Conservation (phyloP, 2,329 filamentous ascomycete species). For the Aureobasidium namibiae region DNA sequence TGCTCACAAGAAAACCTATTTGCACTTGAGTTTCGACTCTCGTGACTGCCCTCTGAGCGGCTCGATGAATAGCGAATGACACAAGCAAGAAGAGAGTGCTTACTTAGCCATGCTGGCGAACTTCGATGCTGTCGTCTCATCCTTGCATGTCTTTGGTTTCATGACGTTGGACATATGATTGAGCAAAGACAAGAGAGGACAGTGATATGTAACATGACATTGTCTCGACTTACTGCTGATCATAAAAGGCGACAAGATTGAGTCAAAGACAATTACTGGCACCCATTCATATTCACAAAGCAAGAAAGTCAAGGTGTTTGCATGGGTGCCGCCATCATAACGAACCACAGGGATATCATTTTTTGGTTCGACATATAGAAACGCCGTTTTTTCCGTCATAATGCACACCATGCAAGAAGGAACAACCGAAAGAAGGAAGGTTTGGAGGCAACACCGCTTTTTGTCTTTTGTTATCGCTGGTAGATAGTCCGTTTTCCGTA, state of each 20-base stretch:
- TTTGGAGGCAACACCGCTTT: conserved; percentile 4
- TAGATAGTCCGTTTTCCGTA: conserved; percentile 4
- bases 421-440: background rate
- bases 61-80: no score
- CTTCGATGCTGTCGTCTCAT: no score
- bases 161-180: background rate
- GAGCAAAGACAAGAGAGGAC: background rate
- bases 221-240: no score
- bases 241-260: background rate
- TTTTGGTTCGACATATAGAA: background rate
- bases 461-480: conserved; percentile 7
- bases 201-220: no score
- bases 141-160: no score
- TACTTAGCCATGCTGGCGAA: no score
- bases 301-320: background rate
- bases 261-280: background rate
- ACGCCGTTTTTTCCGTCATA: background rate
- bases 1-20: no score
- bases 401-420: background rate
- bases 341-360: conserved; percentile 9
- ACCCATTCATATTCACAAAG: background rate
- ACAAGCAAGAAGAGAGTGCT: no score
- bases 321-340: conserved; percentile 6
- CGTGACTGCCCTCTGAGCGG: no score
- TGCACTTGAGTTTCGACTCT: no score